These are phyloP conservation scores for Pelargonium fulgidum DNA, from an alignment of 441 rosid species.

Conservation along the genomic window DNA sequence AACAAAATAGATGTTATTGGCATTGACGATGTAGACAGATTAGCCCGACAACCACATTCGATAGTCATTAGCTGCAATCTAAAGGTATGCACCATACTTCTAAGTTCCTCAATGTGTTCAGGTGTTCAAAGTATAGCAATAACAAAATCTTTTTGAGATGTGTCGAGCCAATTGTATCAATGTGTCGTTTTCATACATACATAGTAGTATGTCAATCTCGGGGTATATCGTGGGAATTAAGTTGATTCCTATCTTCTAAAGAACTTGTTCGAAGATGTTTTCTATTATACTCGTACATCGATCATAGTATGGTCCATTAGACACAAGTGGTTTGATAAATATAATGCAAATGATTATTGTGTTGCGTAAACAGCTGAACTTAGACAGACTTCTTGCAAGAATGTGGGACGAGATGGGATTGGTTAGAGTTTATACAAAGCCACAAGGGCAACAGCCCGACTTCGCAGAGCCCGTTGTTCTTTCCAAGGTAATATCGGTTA, in stretches of 20 bases:
- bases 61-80: conserved; percentile 95
- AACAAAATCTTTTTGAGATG: conserved; percentile 8
- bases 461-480: conserved; percentile 85
- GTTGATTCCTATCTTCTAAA: neutral
- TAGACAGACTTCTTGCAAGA: conserved; percentile 88
- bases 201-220: too few species aligned
- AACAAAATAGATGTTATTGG: conserved; percentile 96
- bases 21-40: conserved; percentile 88
- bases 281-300: neutral
- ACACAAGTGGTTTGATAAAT: conserved; percentile 3
- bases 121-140: neutral
- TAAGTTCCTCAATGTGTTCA: neutral
- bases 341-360: conserved; percentile 19
- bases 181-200: neutral
- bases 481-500: conserved; percentile 46
- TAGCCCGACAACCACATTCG: conserved; percentile 92
- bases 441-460: conserved; percentile 98
- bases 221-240: neutral
- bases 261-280: too few species aligned
- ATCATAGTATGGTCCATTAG: neutral
- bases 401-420: conserved; percentile 98
- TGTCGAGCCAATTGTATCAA: neutral
- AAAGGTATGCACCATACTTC: conserved; percentile 48
- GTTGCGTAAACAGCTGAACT: conserved; percentile 66
- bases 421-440: conserved; percentile 89